Conservation (phyloP, 192 early-diverging fungal species). For the Entophlyctis luteolus region DNA sequence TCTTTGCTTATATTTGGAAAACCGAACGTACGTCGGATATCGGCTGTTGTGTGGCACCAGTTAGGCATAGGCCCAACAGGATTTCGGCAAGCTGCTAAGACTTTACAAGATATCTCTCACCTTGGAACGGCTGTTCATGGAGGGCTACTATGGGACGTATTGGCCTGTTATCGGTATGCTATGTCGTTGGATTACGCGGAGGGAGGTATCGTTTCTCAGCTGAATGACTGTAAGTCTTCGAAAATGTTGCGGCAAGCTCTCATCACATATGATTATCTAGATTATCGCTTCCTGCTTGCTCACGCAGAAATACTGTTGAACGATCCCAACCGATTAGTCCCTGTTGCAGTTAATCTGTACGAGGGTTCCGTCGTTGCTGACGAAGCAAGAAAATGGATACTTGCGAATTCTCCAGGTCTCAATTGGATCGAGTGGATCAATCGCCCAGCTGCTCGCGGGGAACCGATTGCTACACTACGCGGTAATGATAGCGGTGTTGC, state of each 20-base stretch:
- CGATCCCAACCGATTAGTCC: constrained; percentile 25
- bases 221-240: constrained; percentile 24
- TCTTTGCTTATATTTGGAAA: constrained; percentile 22
- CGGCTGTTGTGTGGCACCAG: constrained; percentile 29
- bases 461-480: constrained; percentile 27
- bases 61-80: constrained; percentile 14
- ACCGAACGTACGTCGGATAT: constrained; percentile 19
- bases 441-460: constrained; percentile 27
- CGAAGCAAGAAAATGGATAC: constrained; percentile 29
- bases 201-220: constrained; percentile 5
- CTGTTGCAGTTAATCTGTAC: constrained; percentile 30
- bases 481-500: constrained; percentile 22
- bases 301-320: constrained; percentile 11
- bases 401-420: constrained; percentile 16
- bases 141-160: constrained; percentile 27
- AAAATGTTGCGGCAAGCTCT: too few species aligned
- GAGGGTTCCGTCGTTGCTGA: constrained; percentile 26
- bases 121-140: constrained; percentile 24
- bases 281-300: constrained; percentile 27
- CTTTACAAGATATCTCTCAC: constrained; percentile 27
- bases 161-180: constrained; percentile 26
- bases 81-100: constrained; percentile 18
- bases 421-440: constrained; percentile 31
- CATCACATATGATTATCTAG: neutral
- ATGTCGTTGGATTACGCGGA: constrained; percentile 17